phyloP scores from a whole-genome alignment of 2,329 filamentous ascomycete genomes.

The Pseudopyricularia cyperi region DNA sequence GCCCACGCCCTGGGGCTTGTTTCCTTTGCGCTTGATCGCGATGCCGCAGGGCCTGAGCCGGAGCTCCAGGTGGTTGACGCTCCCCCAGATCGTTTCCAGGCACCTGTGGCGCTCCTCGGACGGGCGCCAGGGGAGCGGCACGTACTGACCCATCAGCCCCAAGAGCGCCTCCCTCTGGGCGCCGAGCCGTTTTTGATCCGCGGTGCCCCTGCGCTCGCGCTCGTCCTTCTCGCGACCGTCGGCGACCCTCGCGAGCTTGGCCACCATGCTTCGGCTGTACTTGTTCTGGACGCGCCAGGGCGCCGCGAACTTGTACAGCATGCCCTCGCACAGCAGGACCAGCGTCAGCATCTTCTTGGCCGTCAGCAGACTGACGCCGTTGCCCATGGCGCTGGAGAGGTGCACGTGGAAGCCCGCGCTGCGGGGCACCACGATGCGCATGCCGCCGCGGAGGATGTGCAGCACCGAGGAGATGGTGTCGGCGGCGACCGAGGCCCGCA shows the following conservation, averaged over 20 bases:
- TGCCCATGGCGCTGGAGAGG: neutral
- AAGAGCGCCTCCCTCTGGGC: neutral
- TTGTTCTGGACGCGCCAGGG: neutral
- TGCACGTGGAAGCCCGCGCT: slow-evolving; percentile 1
- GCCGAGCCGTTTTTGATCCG: neutral
- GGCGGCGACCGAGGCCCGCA: neutral
- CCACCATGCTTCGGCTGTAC: neutral
- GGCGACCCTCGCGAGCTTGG: neutral
- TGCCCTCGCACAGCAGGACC: neutral
- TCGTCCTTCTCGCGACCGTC: neutral
- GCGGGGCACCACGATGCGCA: neutral
- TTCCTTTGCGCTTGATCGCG: neutral
- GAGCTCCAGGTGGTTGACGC: neutral
- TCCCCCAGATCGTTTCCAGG: neutral
- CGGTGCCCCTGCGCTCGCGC: neutral
- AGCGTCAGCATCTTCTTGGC: slow-evolving; percentile 1
- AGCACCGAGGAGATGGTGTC: neutral
- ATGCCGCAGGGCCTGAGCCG: neutral
- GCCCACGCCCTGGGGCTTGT: neutral
- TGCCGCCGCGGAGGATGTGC: neutral
- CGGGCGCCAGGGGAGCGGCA: neutral
- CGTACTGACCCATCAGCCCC: neutral
- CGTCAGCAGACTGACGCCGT: neutral
- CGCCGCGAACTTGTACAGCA: neutral
- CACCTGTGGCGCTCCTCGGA: neutral